Evolutionary conservation across 768 basidiomycete genomes (phyloP), one percentile per base, ranked within the genome.

Genomic region (Lactifluus rugatus): DNA sequence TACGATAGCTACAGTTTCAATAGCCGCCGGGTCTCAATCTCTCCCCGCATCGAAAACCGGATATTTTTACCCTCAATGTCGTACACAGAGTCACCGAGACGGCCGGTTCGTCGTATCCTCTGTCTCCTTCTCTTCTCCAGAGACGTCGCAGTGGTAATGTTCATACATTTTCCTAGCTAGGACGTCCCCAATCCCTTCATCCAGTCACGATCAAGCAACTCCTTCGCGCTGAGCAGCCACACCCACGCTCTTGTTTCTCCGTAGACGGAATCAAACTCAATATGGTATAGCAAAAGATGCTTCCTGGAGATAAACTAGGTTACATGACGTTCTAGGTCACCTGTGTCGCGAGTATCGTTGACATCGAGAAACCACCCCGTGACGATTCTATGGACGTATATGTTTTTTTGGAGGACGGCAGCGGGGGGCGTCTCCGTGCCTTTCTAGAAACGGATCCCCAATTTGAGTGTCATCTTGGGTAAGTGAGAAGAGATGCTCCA

Each of bases 121-220:
- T 48, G n/a, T 8, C 23, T 8, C n/a, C 42, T 31, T 23, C 31
- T 17, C 3, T n/a, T 21, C 13, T 44, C 16, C 47, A n/a, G 10
- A 26, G 32, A 47, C 36, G 42, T 44, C 31, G 36, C 25, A 16
- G 36, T 41, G 42, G 3, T 10, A n/a, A 23, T 46, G 8, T n/a
- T 39, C 23, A 60, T 56, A 0, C 23, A 9, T 47, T 49, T 37
- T 42, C 9, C 36, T 39, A 49, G 53, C 5, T 1, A 39, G 31
- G 49, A 39, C 44, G 9, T 13, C 9, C 36, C 10, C 13, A 13
- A 44, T 14, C 52, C 6, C 23, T 66, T 75, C 72, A 78, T 39
- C 82, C 85, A 1, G 73, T 81, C 2, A 84, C 81, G 7, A 74
- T 85, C 31, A 74, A 73, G 28, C 84, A 85, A 64, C 57, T 84